Evolutionary conservation across 352 stramenopile species (phyloP).

Genomic region (Phytophthora europaea): DNA sequence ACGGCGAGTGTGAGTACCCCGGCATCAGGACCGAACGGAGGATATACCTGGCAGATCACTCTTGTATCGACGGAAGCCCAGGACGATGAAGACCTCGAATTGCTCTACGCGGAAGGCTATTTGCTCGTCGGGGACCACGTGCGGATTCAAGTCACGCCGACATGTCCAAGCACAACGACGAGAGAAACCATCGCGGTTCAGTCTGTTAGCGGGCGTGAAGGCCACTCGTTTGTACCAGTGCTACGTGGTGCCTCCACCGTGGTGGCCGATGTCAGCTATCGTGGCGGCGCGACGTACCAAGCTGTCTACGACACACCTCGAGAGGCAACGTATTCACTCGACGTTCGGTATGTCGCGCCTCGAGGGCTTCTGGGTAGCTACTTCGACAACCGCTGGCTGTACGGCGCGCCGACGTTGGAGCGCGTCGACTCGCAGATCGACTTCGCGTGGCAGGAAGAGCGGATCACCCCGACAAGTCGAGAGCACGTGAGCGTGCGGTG

Average conservation of each 20-base stretch:
- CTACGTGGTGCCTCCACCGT: slow-evolving; percentile 63
- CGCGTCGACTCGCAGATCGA: slow-evolving; percentile 92
- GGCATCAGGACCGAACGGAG: slow-evolving; percentile 51
- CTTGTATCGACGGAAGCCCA: slow-evolving; percentile 73
- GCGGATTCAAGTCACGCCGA: slow-evolving; percentile 46
- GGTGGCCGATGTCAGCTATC: slow-evolving; percentile 71
- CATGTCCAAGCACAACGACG: slow-evolving; percentile 57
- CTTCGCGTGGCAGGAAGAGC: slow-evolving; percentile 91
- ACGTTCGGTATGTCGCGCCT: slow-evolving; percentile 76
- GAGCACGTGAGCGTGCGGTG: slow-evolving; percentile 97
- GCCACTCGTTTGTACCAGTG: slow-evolving; percentile 76
- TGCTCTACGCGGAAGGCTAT: slow-evolving; percentile 89
- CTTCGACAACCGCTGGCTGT: slow-evolving; percentile 97
- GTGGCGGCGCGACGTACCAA: slow-evolving; percentile 81
- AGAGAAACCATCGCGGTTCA: slow-evolving; percentile 45
- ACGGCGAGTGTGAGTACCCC: slow-evolving; percentile 62
- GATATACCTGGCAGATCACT: slow-evolving; percentile 88
- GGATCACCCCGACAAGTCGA: slow-evolving; percentile 91
- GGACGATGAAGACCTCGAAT: slow-evolving; percentile 47
- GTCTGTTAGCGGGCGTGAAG: slow-evolving; percentile 61
- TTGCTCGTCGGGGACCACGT: slow-evolving; percentile 61
- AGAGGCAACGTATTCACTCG: slow-evolving; percentile 88
- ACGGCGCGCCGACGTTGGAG: slow-evolving; percentile 82
- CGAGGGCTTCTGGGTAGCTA: slow-evolving; percentile 93
- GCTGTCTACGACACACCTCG: slow-evolving; percentile 92